phyloP scores from a whole-genome alignment of 306 rosid genomes.

The Lupinus albus region DNA sequence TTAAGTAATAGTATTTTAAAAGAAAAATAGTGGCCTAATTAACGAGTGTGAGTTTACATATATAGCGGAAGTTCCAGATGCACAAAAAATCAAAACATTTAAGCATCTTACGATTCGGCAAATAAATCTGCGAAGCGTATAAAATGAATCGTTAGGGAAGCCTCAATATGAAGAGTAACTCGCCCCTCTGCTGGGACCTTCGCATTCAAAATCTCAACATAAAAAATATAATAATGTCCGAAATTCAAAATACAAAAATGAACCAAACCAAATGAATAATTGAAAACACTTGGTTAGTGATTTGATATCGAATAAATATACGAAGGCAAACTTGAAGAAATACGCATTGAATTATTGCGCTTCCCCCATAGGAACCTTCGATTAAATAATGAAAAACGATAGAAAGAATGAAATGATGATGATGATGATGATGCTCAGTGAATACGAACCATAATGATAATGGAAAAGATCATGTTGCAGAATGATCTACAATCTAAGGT shows the following conservation, averaged over 20 bases:
- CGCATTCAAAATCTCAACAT: constrained; percentile 31
- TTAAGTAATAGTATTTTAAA: no score
- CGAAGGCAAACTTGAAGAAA: constrained; percentile 96
- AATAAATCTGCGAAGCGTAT: constrained; percentile 62
- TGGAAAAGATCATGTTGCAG: constrained; percentile 59
- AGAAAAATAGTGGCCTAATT: no score
- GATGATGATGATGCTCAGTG: constrained; percentile 89
- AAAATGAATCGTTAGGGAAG: constrained; percentile 62
- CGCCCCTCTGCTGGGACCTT: constrained; percentile 93
- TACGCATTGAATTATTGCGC: constrained; percentile 66
- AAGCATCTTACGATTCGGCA: constrained; percentile 82
- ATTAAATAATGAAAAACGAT: neutral
- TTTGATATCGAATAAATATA: constrained; percentile 50
- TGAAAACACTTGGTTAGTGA: constrained; percentile 37
- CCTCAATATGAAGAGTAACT: constrained; percentile 59
- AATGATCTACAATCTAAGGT: constrained; percentile 54
- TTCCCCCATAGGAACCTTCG: constrained; percentile 93
- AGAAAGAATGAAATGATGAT: no score
- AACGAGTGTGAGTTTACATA: neutral
- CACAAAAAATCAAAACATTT: constrained; percentile 28
- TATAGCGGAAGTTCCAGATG: constrained; percentile 52
- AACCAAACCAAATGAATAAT: constrained; percentile 36
- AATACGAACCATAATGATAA: constrained; percentile 83
- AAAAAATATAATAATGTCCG: constrained; percentile 40
- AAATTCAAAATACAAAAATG: constrained; percentile 37